Percentiles rank a stretch among this genome's conserved stretches.
Evolutionary conservation across 768 basidiomycete genomes (phyloP).

Genomic region (Boletellus sp.): DNA sequence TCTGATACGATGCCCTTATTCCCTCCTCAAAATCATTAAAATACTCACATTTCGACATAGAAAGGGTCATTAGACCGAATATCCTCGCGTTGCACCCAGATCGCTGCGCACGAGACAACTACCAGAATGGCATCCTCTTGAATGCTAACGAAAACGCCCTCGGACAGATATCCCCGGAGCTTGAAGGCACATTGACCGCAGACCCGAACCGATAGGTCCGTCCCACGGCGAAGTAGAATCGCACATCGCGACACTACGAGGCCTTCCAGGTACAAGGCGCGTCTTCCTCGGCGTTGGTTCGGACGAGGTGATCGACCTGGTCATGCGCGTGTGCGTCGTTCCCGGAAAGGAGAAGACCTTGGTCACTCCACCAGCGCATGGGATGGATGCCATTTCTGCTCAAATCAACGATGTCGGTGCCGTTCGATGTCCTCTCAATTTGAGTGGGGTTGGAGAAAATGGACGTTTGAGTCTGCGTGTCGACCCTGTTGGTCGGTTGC

Average conservation of each 20-base stretch:
- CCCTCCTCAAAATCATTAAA: slow-evolving; percentile 40
- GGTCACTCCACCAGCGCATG: slow-evolving; percentile 93
- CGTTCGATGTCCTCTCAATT: slow-evolving; percentile 69
- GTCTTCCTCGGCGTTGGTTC: slow-evolving; percentile 96
- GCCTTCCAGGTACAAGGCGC: slow-evolving; percentile 57
- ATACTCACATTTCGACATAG: slow-evolving; percentile 83
- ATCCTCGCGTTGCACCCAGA: slow-evolving; percentile 91
- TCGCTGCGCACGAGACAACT: slow-evolving; percentile 95
- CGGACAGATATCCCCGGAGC: slow-evolving; percentile 48
- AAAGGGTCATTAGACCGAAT: slow-evolving; percentile 85
- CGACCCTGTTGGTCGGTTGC: slow-evolving; percentile 55
- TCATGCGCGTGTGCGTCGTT: slow-evolving; percentile 84
- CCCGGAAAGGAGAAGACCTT: slow-evolving; percentile 82
- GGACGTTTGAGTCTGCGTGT: slow-evolving; percentile 74
- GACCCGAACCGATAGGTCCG: slow-evolving; percentile 90
- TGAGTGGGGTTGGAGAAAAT: slow-evolving; percentile 58
- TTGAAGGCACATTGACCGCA: slow-evolving; percentile 40
- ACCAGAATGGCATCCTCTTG: slow-evolving; percentile 83
- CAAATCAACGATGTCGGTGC: slow-evolving; percentile 91
- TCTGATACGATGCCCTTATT: slow-evolving; percentile 51
- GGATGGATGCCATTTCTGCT: slow-evolving; percentile 95
- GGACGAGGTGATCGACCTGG: slow-evolving; percentile 93
- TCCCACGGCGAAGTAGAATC: slow-evolving; percentile 76
- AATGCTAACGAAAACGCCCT: slow-evolving; percentile 98
- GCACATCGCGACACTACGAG: slow-evolving; percentile 69